Conservation (phyloP, 352 stramenopile species). For the Phytopythium mirpurense region DNA sequence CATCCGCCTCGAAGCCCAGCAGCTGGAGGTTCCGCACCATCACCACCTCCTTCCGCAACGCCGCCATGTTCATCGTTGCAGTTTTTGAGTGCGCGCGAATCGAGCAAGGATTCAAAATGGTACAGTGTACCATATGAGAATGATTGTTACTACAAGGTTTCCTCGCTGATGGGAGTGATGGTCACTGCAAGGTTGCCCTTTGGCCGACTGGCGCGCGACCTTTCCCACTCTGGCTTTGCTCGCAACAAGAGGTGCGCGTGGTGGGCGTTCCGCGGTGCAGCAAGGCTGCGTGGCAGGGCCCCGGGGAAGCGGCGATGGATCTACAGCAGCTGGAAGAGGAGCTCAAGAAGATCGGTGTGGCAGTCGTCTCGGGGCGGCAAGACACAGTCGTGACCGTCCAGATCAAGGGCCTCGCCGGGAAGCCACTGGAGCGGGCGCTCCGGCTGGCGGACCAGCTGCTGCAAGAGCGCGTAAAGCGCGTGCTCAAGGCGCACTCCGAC, state of each 20-base stretch:
- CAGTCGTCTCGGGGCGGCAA: constrained; percentile 64
- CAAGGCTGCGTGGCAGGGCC: no score
- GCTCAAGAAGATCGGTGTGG: constrained; percentile 76
- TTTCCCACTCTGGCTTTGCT: no score
- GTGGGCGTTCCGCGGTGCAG: no score
- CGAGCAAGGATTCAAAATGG: no score
- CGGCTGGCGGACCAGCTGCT: constrained; percentile 64
- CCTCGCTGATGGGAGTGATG: no score
- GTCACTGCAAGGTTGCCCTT: constrained; percentile 3
- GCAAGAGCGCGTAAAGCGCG: constrained; percentile 65
- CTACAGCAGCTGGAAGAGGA: constrained; percentile 63
- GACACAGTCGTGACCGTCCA: constrained; percentile 73
- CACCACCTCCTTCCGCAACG: constrained; percentile 31
- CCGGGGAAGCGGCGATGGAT: constrained; percentile 34
- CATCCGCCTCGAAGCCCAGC: constrained; percentile 18
- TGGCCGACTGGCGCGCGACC: no score
- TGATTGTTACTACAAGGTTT: no score
- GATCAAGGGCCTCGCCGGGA: constrained; percentile 67
- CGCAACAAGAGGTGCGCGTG: no score
- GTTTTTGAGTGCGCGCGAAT: no score
- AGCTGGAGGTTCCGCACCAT: constrained; percentile 47
- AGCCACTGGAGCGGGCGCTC: constrained; percentile 47
- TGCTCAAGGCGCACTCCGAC: constrained; percentile 48
- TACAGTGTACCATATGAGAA: no score
- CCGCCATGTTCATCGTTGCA: neutral